Evolutionary conservation across 768 basidiomycete genomes (phyloP), one percentile per base, ranked within the genome.

Genomic region (Psilocybe cyanescens): DNA sequence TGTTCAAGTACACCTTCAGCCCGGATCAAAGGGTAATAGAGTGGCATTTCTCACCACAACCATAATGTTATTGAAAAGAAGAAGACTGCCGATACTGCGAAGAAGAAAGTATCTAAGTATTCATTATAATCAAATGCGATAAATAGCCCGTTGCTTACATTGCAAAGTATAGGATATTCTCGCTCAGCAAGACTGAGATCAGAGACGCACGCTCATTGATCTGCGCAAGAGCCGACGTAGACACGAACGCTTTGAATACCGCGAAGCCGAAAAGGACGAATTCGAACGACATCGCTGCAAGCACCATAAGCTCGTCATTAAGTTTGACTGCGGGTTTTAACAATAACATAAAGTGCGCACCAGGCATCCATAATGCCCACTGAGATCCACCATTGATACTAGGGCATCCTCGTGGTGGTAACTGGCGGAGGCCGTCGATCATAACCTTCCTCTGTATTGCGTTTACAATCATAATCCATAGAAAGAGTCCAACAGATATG

Each of bases 11-110:
- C 24, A 2, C 24, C 45, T 0, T 17, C 28, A 28, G 48, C 29
- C 7, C 62, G 11, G 48, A 37, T 17, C 8, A 29, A 35, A 8
- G 0, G 2, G 16, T 33, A 17, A 4, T 19, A 2, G 37, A 49
- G 8, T 8, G 16, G n/a, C 1, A 2, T 17, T 28, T 61, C 60
- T 61, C 69, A 78, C 70, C 67, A 80, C 74, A 5, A 81, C 79
- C 81, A 81, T 82, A 9, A 82, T 67, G 61, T 80, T 81, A 63
- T 82, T 82, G 66, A 81, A 78, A 0, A 81, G 52, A 4, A 83
- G 68, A 1, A 82, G 61, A 49, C 70, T 63, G 0, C 75, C 68
- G 11, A 83, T 73, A 6, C 80, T 81, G 11, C 3, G 1, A 24
- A 24, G 24, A 24, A 24, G 0, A 24, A 24, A 24, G 2, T 24